These are phyloP conservation scores for Mycena citricolor DNA, from an alignment of 1,284 basidiomycete genomes.

Conservation along the genomic window DNA sequence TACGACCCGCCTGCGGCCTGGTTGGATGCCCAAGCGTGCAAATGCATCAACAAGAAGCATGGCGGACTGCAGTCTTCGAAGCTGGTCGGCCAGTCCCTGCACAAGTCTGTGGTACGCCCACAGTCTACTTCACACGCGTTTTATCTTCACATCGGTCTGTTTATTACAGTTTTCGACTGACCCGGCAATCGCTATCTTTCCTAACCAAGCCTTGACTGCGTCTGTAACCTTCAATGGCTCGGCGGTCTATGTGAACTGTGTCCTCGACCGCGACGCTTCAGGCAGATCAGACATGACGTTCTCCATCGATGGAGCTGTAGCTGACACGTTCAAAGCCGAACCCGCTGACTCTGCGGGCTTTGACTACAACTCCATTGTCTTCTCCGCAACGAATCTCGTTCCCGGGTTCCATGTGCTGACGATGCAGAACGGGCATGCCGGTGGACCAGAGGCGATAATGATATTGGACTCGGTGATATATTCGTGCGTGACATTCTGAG, in stretches of 20 bases:
- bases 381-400: slow-evolving; percentile 12
- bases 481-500: slow-evolving; percentile 27
- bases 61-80: slow-evolving; percentile 24
- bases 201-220: slow-evolving; percentile 20
- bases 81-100: slow-evolving; percentile 18
- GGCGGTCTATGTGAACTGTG: slow-evolving; percentile 34
- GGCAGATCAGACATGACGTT: slow-evolving; percentile 37
- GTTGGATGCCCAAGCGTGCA: slow-evolving; percentile 28
- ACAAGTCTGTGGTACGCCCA: slow-evolving; percentile 19
- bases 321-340: slow-evolving; percentile 27
- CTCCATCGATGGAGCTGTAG: slow-evolving; percentile 34
- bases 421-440: slow-evolving; percentile 32
- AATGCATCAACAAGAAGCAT: slow-evolving; percentile 17
- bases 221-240: slow-evolving; percentile 29
- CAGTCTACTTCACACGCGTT: too few relatives aligned
- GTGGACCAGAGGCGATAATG: slow-evolving; percentile 27
- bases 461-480: slow-evolving; percentile 38
- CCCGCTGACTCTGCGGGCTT: slow-evolving; percentile 26
- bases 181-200: slow-evolving; percentile 17
- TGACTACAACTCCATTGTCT: slow-evolving; percentile 35
- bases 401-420: slow-evolving; percentile 31
- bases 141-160: background rate
- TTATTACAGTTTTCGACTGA: background rate
- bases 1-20: slow-evolving; percentile 33
- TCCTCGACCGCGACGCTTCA: slow-evolving; percentile 26